Evolutionary conservation across 305 asterid genomes (phyloP), one percentile per base, ranked within the genome.

Genomic region (Solanum hybrid): DNA sequence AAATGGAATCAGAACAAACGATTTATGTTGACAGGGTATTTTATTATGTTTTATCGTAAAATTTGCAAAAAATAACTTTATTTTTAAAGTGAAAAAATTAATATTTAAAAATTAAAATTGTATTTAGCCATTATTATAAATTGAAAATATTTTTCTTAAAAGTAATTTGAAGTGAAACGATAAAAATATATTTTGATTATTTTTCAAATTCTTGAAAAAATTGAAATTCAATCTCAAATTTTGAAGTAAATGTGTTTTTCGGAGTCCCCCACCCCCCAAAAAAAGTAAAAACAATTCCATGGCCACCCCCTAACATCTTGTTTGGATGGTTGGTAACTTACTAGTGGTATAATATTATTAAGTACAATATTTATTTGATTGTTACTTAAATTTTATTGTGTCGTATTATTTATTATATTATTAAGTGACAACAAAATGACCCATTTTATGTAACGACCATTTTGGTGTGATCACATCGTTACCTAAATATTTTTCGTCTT

Each of bases 361-460:
- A 51, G 22, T 51, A 2, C 9, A 14, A 2, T 2, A 51, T 2
- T 51, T 51, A 2, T 51, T 51, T 51, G n/a, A 51, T 51, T 56
- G 4, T 1, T 2, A 6, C 4, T 56, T 56, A 1, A 1, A 17
- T 0, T 56, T 56, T 56, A 0, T 56, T 15, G 4, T 17, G 0
- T 56, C 4, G n/a, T 15, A 56, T 17, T 15, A 56, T 17, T 56
- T 56, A 17, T 56, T 56, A 15, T 17, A 56, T 17, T 56, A 56
- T 56, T 56, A 56, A 2, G 69, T 56, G 10, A 56, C 9, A 56
- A 56, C 1, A 56, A 56, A 56, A 56, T 17, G 69, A 56, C 3
- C n/a, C 69, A 56, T 17, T 56, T 56, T 56, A 17, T 56, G 10
- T 56, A 56, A 56, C 0, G 9, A 56, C 0, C 10, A 56, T 6